These are phyloP conservation scores for Jacaranda copaia DNA, from an alignment of 257 asterid genomes.

Conservation along the genomic window DNA sequence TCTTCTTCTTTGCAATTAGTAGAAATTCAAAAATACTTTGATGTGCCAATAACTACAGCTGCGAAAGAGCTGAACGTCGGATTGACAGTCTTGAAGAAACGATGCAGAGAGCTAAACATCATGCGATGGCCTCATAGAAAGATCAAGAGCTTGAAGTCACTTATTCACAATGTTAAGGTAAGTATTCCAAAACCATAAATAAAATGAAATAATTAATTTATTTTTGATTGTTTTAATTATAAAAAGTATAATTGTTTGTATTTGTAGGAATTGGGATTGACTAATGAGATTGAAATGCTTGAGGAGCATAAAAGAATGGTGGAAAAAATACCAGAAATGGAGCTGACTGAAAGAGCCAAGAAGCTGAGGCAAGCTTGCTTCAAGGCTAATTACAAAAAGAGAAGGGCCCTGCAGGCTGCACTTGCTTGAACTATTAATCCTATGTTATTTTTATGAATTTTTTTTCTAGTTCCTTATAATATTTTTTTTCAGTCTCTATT, in stretches of 20 bases:
- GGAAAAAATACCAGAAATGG: slow-evolving; percentile 73
- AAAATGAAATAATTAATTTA: background rate
- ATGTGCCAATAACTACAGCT: slow-evolving; percentile 77
- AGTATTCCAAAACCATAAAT: background rate
- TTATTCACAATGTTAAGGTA: slow-evolving; percentile 82
- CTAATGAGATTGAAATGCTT: slow-evolving; percentile 67
- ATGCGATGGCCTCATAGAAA: slow-evolving; percentile 90
- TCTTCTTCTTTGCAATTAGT: slow-evolving; percentile 54
- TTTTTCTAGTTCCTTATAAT: background rate
- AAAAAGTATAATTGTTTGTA: background rate
- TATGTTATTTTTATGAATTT: background rate
- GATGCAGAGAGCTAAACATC: slow-evolving; percentile 80
- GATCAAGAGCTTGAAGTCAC: slow-evolving; percentile 86
- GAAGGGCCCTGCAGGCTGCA: slow-evolving; percentile 54
- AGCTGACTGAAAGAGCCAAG: slow-evolving; percentile 78
- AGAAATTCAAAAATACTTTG: slow-evolving; percentile 74
- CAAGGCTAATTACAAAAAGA: slow-evolving; percentile 92
- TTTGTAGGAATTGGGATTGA: slow-evolving; percentile 72
- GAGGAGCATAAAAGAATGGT: slow-evolving; percentile 81
- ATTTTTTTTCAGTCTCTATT: background rate
- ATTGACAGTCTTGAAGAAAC: slow-evolving; percentile 75
- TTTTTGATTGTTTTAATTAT: background rate
- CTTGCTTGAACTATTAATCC: background rate
- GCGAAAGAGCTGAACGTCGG: slow-evolving; percentile 85
- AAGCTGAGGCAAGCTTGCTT: slow-evolving; percentile 87